These are phyloP conservation scores for Geopyxis carbonaria DNA, from an alignment of 495 filamentous ascomycete genomes.

Conservation along the genomic window DNA sequence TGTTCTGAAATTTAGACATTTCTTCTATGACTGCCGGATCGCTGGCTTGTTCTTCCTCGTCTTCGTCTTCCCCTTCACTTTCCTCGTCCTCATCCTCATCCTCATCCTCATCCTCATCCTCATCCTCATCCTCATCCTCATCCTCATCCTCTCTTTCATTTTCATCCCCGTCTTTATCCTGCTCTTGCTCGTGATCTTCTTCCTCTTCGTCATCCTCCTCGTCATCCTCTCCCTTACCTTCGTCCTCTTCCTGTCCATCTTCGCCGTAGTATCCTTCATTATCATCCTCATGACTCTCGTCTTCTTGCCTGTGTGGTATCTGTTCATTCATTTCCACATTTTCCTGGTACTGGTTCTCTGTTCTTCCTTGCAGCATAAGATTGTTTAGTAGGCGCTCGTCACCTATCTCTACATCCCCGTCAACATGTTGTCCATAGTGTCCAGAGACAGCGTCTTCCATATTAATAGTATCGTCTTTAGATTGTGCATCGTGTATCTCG, in stretches of 20 bases:
- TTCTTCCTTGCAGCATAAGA: too few species aligned
- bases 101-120: constrained; percentile 21
- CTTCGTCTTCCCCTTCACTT: constrained; percentile 28
- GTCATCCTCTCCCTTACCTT: constrained; percentile 25
- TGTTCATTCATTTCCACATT: too few species aligned
- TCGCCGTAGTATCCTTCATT: constrained; percentile 1
- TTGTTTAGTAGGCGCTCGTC: too few species aligned
- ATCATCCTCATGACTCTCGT: constrained; percentile 1
- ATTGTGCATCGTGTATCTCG: too few species aligned
- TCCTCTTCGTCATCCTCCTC: constrained; percentile 19
- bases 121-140: constrained; percentile 10
- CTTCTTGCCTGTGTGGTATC: not conserved
- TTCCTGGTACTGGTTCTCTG: too few species aligned
- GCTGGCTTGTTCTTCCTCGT: constrained; percentile 31
- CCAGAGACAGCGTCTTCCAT: too few species aligned
- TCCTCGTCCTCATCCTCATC: constrained; percentile 27
- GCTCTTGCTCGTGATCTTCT: constrained; percentile 7
- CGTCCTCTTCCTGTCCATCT: constrained; percentile 1
- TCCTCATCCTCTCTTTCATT: constrained; percentile 13
- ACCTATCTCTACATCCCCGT: too few species aligned
- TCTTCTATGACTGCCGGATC: constrained; percentile 59
- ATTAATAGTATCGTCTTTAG: too few species aligned
- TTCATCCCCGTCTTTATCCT: not conserved
- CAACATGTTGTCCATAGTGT: too few species aligned
- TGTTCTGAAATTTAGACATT: constrained; percentile 66